Base-by-base conservation (phyloP, 257 asterid species). In the Solanum virginianum region DNA sequence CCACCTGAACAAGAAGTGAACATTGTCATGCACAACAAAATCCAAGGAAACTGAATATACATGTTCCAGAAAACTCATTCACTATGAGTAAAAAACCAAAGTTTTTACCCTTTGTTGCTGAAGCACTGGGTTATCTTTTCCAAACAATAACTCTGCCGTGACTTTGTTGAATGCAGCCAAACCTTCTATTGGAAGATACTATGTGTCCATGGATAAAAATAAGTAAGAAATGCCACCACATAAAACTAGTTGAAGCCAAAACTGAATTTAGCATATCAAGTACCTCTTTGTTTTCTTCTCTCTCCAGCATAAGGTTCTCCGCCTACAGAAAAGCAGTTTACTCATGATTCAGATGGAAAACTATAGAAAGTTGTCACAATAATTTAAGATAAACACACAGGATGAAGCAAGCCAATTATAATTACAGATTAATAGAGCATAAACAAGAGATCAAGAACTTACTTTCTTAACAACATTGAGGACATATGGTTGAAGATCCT, bases 171-270 rank as follows among this genome's bases (percentile, higher is more conserved):
- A 96, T 85, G 98, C 95, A 87, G 97, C 97, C 95, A 96, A 91
- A 65, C 99, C 99, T 90, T 96, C 99, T 55, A 96, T 96, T 43
- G 99, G 99, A 87, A 96, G 97, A 89, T 96, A 96, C 99, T 96
- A 70, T 89, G 90, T 45, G 85, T 84, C 36, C 62, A 86, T 69
- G 75, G 88, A 77, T 55, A 56, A 55, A 71, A 83, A 66, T 86
- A 49, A 63, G 87, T 81, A 75, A 91, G 91, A 80, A 83, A 86
- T 68, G 83, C 84, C 80, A 53, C 85, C 62, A 36, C 13, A 87
- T 82, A 47, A 74, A 85, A 66, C 65, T 47, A 59, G 80, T 43
- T 41, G 63, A 79, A 66, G 68, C 85, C 79, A 60, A 57, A 65
- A 22, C 60, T 80, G 22, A 32, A 66, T 66, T 69, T 15, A 81